phyloP scores from a whole-genome alignment of 352 stramenopile genomes.

The Phytophthora chlamydospora region DNA sequence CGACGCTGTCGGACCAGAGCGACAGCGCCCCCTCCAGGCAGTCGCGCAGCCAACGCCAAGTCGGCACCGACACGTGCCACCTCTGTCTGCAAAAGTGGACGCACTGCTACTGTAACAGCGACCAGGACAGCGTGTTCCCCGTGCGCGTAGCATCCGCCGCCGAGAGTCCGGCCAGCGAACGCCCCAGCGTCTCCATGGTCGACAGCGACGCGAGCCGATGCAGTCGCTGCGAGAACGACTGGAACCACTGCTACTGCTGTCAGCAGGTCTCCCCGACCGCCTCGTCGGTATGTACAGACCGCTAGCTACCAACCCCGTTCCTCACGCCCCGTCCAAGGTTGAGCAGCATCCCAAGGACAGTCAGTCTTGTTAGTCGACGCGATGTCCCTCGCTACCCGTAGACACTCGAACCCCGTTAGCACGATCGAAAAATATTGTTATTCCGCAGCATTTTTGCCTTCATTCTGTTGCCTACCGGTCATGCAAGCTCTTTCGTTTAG shows the following conservation, averaged over 20 bases:
- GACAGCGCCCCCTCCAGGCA: constrained; percentile 37
- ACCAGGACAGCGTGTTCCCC: constrained; percentile 72
- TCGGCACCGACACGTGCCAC: constrained; percentile 77
- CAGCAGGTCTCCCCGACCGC: constrained; percentile 73
- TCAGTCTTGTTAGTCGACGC: background rate
- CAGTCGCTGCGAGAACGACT: constrained; percentile 69
- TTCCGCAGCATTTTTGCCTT: too few relatives aligned
- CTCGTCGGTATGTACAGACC: constrained; percentile 69
- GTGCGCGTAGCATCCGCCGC: constrained; percentile 29
- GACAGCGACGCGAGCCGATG: constrained; percentile 71
- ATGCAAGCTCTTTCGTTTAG: too few relatives aligned
- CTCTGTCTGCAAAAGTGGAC: constrained; percentile 86
- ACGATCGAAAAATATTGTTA: too few relatives aligned
- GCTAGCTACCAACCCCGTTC: constrained; percentile 26
- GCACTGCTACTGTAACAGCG: constrained; percentile 88
- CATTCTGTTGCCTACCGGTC: too few relatives aligned
- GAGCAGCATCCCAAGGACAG: background rate
- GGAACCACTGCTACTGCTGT: constrained; percentile 80
- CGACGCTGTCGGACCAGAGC: constrained; percentile 48
- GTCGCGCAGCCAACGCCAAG: constrained; percentile 45
- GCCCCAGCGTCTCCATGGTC: constrained; percentile 49
- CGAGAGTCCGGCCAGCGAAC: constrained; percentile 23
- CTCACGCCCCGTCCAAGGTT: background rate
- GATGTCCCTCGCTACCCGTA: too few relatives aligned
- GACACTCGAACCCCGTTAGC: too few relatives aligned